Evolutionary conservation across 192 early-diverging fungal genomes (phyloP).

Genomic region (Chytriomyces confervae): DNA sequence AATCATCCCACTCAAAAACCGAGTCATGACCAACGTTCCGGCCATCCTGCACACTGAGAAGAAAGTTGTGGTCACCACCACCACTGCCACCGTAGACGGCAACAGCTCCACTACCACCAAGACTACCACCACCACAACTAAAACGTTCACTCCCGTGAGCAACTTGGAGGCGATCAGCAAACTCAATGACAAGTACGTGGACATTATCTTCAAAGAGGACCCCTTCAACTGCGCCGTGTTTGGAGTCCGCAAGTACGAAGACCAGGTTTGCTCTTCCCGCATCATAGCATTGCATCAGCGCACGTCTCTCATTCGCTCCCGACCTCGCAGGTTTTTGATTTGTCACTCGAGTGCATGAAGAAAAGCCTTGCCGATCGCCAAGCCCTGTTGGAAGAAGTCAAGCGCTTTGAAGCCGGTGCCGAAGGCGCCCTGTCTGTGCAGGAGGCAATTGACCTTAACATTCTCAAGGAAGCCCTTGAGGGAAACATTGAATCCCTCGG

Average conservation of each 20-base stretch:
- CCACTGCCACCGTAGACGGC: background rate
- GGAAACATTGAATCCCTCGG: constrained; percentile 1
- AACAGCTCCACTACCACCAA: background rate
- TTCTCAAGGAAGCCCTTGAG: constrained; percentile 23
- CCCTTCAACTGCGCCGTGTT: constrained; percentile 18
- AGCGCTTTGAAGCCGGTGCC: background rate
- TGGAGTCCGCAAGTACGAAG: constrained; percentile 20
- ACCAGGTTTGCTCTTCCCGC: background rate
- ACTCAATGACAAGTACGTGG: constrained; percentile 25
- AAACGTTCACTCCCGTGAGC: background rate
- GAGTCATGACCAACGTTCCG: too few relatives aligned
- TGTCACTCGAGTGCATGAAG: background rate
- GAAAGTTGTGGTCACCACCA: background rate
- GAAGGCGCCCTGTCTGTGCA: background rate
- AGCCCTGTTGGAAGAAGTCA: background rate
- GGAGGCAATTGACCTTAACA: background rate
- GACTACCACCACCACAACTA: background rate
- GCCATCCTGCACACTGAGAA: too few relatives aligned
- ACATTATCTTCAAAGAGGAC: constrained; percentile 4
- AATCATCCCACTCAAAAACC: too few relatives aligned
- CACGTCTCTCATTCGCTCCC: background rate
- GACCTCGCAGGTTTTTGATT: background rate
- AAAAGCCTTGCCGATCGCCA: background rate
- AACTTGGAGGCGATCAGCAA: constrained; percentile 10
- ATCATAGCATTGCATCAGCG: background rate